These are phyloP conservation scores for Phaeoacremonium minimum DNA, from an alignment of 2,329 filamentous ascomycete genomes.

Conservation along the genomic window DNA sequence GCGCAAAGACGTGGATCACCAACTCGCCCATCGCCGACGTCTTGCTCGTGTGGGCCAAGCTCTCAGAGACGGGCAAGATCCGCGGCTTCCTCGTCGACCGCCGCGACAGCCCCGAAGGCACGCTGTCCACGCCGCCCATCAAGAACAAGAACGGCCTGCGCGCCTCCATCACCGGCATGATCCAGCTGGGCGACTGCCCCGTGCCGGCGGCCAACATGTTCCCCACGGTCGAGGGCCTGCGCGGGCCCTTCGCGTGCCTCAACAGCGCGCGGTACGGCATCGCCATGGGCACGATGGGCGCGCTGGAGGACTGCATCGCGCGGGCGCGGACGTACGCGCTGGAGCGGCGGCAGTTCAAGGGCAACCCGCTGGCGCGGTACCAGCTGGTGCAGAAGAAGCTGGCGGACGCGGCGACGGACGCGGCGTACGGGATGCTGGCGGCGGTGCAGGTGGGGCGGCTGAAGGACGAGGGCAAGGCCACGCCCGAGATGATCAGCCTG, in stretches of 20 bases:
- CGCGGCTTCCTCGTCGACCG: conserved; percentile 88
- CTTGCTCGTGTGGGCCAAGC: conserved; percentile 85
- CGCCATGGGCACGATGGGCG: conserved; percentile 88
- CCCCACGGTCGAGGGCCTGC: conserved; percentile 79
- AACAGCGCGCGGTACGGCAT: conserved; percentile 94
- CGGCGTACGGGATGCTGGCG: conserved; percentile 85
- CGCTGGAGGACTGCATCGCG: conserved; percentile 84
- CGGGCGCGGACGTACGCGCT: conserved; percentile 83
- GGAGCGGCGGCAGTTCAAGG: conserved; percentile 93
- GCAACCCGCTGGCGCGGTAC: conserved; percentile 90
- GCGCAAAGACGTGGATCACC: conserved; percentile 87
- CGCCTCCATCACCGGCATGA: conserved; percentile 96
- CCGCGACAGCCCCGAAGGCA: conserved; percentile 77
- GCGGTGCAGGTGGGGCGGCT: conserved; percentile 86
- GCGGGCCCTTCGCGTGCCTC: conserved; percentile 87
- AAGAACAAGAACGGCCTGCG: conserved; percentile 94
- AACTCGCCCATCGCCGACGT: conserved; percentile 84
- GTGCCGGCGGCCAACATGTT: conserved; percentile 93
- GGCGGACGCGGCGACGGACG: conserved; percentile 86
- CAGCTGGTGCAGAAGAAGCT: conserved; percentile 98
- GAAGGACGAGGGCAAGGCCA: conserved; percentile 83
- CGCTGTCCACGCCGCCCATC: conserved; percentile 84
- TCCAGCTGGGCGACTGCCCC: conserved; percentile 86
- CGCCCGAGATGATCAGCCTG: conserved; percentile 95
- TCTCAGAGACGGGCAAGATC: conserved; percentile 89